Conservation (phyloP, 768 basidiomycete genomes). For the Amanita pseudoporphyria region DNA sequence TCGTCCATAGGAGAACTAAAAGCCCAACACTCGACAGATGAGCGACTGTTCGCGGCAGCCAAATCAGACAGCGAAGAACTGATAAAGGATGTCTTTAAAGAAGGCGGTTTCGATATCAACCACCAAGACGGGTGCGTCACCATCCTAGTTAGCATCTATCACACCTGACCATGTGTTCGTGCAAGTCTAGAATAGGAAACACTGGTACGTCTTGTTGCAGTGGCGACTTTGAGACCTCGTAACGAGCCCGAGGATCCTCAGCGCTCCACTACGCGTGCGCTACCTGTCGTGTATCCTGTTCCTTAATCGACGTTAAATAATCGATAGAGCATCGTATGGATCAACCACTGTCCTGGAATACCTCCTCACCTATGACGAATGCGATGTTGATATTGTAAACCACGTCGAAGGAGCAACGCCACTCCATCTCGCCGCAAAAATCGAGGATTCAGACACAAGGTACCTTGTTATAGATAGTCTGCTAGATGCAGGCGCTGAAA, state of each 20-base stretch:
- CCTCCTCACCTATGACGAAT: slow-evolving; percentile 62
- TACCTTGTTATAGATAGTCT: slow-evolving; percentile 48
- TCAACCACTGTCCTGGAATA: slow-evolving; percentile 59
- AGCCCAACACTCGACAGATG: slow-evolving; percentile 35
- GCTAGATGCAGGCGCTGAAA: slow-evolving; percentile 74
- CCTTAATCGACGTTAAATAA: not conserved
- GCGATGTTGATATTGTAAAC: slow-evolving; percentile 78
- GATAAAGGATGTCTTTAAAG: slow-evolving; percentile 47
- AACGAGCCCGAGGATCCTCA: slow-evolving; percentile 14
- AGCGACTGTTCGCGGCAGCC: slow-evolving; percentile 64
- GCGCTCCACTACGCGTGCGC: slow-evolving; percentile 69
- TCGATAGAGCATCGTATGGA: slow-evolving; percentile 39
- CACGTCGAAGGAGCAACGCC: slow-evolving; percentile 64
- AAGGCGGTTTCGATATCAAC: slow-evolving; percentile 61
- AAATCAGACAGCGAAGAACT: slow-evolving; percentile 65
- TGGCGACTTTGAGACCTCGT: slow-evolving; percentile 7
- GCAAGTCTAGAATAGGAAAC: slow-evolving; percentile 49
- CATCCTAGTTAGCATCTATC: not conserved
- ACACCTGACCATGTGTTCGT: slow-evolving; percentile 15
- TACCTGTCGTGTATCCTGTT: not conserved
- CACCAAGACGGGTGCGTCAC: slow-evolving; percentile 67
- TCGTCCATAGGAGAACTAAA: not conserved
- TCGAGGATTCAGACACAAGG: slow-evolving; percentile 47
- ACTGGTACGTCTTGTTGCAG: slow-evolving; percentile 44
- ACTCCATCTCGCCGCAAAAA: slow-evolving; percentile 59